These are phyloP conservation scores for Phytophthora lateralis DNA, from an alignment of 352 stramenopile species.

Conservation along the genomic window DNA sequence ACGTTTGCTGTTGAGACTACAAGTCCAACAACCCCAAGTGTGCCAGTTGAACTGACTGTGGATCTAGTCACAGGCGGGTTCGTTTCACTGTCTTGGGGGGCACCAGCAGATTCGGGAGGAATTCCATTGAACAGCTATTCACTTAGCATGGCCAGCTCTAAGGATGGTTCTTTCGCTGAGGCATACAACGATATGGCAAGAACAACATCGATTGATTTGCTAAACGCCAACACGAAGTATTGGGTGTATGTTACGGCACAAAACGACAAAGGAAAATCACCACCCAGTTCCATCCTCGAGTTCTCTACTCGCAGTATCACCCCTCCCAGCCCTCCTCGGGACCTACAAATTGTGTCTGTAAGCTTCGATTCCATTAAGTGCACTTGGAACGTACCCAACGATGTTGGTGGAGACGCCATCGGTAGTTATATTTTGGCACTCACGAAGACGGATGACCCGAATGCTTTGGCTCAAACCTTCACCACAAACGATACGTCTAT, in stretches of 20 bases:
- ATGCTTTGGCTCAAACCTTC: not conserved
- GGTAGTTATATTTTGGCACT: slow-evolving; percentile 35
- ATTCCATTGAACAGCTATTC: slow-evolving; percentile 43
- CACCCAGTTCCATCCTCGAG: slow-evolving; percentile 13
- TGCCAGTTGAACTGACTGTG: slow-evolving; percentile 28
- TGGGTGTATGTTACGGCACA: slow-evolving; percentile 43
- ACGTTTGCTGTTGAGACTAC: slow-evolving; percentile 36
- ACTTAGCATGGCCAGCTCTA: slow-evolving; percentile 32
- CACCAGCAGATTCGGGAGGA: slow-evolving; percentile 51
- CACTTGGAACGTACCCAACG: slow-evolving; percentile 41
- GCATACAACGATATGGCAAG: slow-evolving; percentile 29
- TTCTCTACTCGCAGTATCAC: slow-evolving; percentile 37
- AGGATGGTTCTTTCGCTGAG: slow-evolving; percentile 25
- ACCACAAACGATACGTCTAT: not conserved
- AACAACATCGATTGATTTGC: slow-evolving; percentile 30
- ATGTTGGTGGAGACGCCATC: slow-evolving; percentile 47
- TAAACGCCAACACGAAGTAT: slow-evolving; percentile 44
- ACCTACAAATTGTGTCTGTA: slow-evolving; percentile 37
- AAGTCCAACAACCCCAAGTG: slow-evolving; percentile 35
- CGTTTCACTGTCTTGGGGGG: slow-evolving; percentile 42
- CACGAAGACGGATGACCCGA: slow-evolving; percentile 14
- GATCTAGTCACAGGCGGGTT: slow-evolving; percentile 40
- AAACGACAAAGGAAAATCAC: slow-evolving; percentile 49
- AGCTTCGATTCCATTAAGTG: slow-evolving; percentile 33
- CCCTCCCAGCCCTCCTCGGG: slow-evolving; percentile 35